Base-by-base conservation (phyloP, 768 basidiomycete species). In the Russula sp. region DNA sequence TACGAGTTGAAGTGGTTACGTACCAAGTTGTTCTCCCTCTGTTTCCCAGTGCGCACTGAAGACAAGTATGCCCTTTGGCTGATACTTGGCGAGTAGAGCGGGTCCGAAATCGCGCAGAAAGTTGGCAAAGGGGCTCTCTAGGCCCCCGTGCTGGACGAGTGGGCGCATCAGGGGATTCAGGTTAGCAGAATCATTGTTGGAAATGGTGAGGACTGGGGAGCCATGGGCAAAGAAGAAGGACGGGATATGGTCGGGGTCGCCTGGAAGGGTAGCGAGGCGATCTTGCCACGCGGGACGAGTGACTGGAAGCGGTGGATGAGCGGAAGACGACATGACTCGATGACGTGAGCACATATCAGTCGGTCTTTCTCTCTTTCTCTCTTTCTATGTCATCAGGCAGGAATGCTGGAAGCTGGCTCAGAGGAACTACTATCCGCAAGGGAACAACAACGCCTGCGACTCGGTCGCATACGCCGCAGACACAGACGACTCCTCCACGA, bases 41-140 rank as follows among this genome's bases (percentile, higher is more conserved):
- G 88, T 86, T 71, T 92, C 90, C 88, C 88, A 92, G 70, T 92
- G 90, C 13, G 90, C 90, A 66, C 86, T 89, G 76, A 91, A 90
- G 1, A 91, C 88, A 5, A 92, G 82, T 58, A 90, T 86, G n/a
- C 82, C 89, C 71, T 84, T 86, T 3, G 89, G 89, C 53, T 83
- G 78, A 74, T 92, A 92, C 73, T 90, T 91, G 61, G 81, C 70
- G 48, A 90, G 69, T 32, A 90, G 71, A 0, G 77, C 77, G 1
- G 84, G 83, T 0, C 89, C 89, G 74, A 91, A 89, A 62, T 85
- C 80, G 50, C 75, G 77, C 68, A 90, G 73, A 72, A 91, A 92
- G 14, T 71, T 69, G 1, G 81, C 82, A 20, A 89, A 75, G 1
- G 81, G 79, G 0, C 87, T 84, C 6, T 75, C 76, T 8, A 82